Base-by-base conservation (phyloP, 805 yeast genomes). In the Candida saitoana region DNA sequence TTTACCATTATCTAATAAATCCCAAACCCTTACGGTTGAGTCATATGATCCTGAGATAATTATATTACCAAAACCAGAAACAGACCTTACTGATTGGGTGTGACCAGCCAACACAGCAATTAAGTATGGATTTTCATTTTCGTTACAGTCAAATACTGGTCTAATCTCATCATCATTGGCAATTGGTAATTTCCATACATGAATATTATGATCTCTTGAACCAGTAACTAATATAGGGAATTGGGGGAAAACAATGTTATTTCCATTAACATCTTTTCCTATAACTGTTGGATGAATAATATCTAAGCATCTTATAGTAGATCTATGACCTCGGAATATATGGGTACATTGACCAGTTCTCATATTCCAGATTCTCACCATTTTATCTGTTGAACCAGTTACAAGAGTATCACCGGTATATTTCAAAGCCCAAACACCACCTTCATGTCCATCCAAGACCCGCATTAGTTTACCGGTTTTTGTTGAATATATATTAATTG, bases 401-500 rank as follows among this genome's bases (percentile, higher is more conserved):
- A 91, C 96, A 35, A 93, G 71, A 6, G 89, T 87, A 53, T 82
- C 80, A 17, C 87, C 89, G 41, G 77, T 72, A 57, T 89, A 90
- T 62, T 91, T 88, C 59, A 93, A 73, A 1, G 99, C 98, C 99
- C 99, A 93, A 4, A 93, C 99, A 31, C 99, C 99, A 35, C 99
- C 99, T 41, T 85, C 95, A 57, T 93, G 99, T 5, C 96, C 97
- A 34, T 74, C 71, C 34, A 93, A 70, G 4, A 80, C 80, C 33
- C 75, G 69, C 6, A 81, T 54, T 39, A 83, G 69, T 33, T 67
- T 65, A 4, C 97, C 97, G 1, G 85, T 79, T 22, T 72, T 67
- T 1, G 96, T 80, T 49, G 84, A 83, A 62, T 87, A 88, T 6
- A 93, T 81, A 48, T 87, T 82, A 47, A 93, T 87, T 57, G 79